Conservation (phyloP, 768 basidiomycete species). For the Russula dissimulans region DNA sequence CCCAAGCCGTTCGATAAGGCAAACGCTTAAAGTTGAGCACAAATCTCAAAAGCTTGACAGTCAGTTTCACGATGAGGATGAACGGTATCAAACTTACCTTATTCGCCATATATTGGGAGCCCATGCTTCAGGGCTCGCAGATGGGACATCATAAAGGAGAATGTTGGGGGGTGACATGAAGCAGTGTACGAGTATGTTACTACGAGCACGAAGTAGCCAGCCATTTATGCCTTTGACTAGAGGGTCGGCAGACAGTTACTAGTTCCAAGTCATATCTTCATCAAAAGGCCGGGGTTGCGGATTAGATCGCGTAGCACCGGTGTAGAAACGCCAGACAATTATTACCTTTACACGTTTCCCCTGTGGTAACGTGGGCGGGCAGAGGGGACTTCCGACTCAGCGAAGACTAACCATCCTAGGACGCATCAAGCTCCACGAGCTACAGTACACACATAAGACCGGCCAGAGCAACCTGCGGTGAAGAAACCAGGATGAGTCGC, state of each 20-base stretch:
- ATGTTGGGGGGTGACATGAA: constrained; percentile 43
- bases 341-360: background rate
- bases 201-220: background rate
- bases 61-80: background rate
- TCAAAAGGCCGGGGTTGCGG: constrained; percentile 9
- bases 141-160: constrained; percentile 58
- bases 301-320: background rate
- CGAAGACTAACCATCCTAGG: constrained; percentile 4
- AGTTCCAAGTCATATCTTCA: constrained; percentile 2
- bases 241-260: background rate
- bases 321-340: background rate
- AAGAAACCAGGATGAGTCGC: background rate
- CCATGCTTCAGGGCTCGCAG: constrained; percentile 58
- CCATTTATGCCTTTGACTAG: constrained; percentile 8
- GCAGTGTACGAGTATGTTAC: background rate
- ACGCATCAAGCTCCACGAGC: background rate
- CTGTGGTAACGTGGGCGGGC: background rate
- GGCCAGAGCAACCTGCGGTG: constrained; percentile 11
- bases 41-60: constrained; percentile 34
- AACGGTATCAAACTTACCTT: constrained; percentile 32
- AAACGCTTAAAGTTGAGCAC: constrained; percentile 73
- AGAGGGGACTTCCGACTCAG: background rate
- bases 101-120: constrained; percentile 69
- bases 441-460: background rate
- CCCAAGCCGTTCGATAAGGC: constrained; percentile 58